Evolutionary conservation across 306 rosid genomes (phyloP).

Genomic region (Casuarina glauca): DNA sequence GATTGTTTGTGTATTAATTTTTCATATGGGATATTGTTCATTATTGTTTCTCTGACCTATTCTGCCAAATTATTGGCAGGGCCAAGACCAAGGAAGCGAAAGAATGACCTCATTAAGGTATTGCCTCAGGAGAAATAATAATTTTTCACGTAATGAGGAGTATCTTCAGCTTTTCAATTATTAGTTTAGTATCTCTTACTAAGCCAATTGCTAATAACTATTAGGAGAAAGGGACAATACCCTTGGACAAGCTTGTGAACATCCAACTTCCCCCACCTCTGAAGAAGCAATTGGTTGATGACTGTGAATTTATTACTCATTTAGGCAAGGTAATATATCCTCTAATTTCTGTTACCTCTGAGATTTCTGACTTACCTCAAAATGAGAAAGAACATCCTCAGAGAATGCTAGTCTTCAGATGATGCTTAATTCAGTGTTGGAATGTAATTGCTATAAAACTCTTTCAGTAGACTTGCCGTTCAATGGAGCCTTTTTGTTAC

Average conservation of each 20-base stretch:
- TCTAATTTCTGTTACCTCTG: slow-evolving; percentile 4
- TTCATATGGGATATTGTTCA: slow-evolving; percentile 7
- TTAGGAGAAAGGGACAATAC: slow-evolving; percentile 42
- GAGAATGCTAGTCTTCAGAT: not conserved
- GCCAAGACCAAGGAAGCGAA: slow-evolving; percentile 60
- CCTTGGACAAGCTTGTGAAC: slow-evolving; percentile 56
- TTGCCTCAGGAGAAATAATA: slow-evolving; percentile 11
- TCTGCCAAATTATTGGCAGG: slow-evolving; percentile 55
- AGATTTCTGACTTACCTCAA: not conserved
- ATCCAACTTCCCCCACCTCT: slow-evolving; percentile 66
- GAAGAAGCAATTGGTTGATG: slow-evolving; percentile 85
- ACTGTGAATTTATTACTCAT: slow-evolving; percentile 71
- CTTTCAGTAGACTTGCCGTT: not conserved
- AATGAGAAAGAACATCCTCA: no score
- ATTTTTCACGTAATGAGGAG: slow-evolving; percentile 1
- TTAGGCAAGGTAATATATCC: slow-evolving; percentile 71
- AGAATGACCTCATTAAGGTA: slow-evolving; percentile 68
- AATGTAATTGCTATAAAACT: not conserved
- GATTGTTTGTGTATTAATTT: slow-evolving; percentile 7
- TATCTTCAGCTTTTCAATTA: slow-evolving; percentile 7
- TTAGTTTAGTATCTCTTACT: slow-evolving; percentile 7
- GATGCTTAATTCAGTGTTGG: slow-evolving; percentile 11
- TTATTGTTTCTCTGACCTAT: slow-evolving; percentile 17
- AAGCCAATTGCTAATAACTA: slow-evolving; percentile 20
- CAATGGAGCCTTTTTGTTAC: not conserved